A percentile compares a stretch with the other conserved stretches of the same genome.
These are phyloP conservation scores for Suhomyces chickasaworum DNA, from an alignment of 1,139 yeast species.

Conservation along the genomic window DNA sequence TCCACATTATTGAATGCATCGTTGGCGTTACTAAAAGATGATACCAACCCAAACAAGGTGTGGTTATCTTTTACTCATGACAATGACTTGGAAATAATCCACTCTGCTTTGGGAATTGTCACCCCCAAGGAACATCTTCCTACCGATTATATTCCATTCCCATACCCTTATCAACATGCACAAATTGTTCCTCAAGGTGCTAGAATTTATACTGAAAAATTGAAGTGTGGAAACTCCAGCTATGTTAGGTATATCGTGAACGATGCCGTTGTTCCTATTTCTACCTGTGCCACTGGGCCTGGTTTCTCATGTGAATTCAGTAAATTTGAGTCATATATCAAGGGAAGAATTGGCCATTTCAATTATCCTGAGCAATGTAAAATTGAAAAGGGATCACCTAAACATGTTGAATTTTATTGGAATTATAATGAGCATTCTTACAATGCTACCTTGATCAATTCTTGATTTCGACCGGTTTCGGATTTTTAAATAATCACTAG, in stretches of 20 bases:
- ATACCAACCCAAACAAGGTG: slow-evolving; percentile 23
- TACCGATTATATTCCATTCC: slow-evolving; percentile 27
- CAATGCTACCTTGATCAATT: slow-evolving; percentile 22
- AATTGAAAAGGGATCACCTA: slow-evolving; percentile 19
- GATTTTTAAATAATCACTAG: not conserved
- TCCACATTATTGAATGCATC: slow-evolving; percentile 54
- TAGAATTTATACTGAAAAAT: slow-evolving; percentile 31
- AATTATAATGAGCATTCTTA: slow-evolving; percentile 31
- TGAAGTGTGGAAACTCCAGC: slow-evolving; percentile 23
- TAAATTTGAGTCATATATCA: slow-evolving; percentile 25
- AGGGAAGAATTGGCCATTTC: slow-evolving; percentile 22
- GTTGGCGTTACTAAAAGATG: slow-evolving; percentile 40
- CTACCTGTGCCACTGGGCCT: slow-evolving; percentile 32
- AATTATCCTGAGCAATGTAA: slow-evolving; percentile 24
- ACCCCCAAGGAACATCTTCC: slow-evolving; percentile 26
- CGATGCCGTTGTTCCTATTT: slow-evolving; percentile 33
- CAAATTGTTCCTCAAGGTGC: slow-evolving; percentile 34
- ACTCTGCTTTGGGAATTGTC: slow-evolving; percentile 28
- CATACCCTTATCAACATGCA: slow-evolving; percentile 30
- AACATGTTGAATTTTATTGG: slow-evolving; percentile 30
- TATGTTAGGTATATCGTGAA: slow-evolving; percentile 32
- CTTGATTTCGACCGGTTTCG: not conserved
- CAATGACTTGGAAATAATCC: slow-evolving; percentile 32
- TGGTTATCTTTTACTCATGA: slow-evolving; percentile 34
- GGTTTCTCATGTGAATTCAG: slow-evolving; percentile 35